Conservation (phyloP, 2,329 filamentous ascomycete species). For the Colletotrichum tofieldiae region DNA sequence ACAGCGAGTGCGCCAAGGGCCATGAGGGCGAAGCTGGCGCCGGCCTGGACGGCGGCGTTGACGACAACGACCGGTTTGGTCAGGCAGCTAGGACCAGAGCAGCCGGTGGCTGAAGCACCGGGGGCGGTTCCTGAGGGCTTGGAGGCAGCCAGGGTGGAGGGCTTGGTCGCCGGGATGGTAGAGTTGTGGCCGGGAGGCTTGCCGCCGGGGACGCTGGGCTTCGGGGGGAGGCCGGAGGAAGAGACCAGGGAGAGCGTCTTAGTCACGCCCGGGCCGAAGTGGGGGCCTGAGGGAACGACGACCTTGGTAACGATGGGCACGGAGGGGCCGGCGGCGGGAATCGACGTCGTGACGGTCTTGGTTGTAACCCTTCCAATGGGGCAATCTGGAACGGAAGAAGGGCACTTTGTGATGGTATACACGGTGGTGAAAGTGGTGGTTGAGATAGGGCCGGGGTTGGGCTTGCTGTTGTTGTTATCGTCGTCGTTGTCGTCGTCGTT, state of each 20-base stretch:
- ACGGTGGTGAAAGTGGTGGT: slow-evolving; percentile 59
- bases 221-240: neutral
- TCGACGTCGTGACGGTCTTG: slow-evolving; percentile 52
- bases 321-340: slow-evolving; percentile 8
- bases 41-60: slow-evolving; percentile 34
- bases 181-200: slow-evolving; percentile 28
- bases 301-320: slow-evolving; percentile 3
- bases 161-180: slow-evolving; percentile 11
- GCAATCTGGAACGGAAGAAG: slow-evolving; percentile 59
- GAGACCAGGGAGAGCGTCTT: slow-evolving; percentile 9
- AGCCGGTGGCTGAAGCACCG: slow-evolving; percentile 19
- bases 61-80: slow-evolving; percentile 23
- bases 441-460: slow-evolving; percentile 12
- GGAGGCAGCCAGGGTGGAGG: slow-evolving; percentile 15
- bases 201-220: slow-evolving; percentile 48
- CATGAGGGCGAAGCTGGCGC: slow-evolving; percentile 38
- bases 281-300: neutral
- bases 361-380: slow-evolving; percentile 57
- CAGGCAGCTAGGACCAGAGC: slow-evolving; percentile 28
- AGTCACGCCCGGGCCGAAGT: neutral
- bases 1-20: slow-evolving; percentile 28
- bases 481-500: slow-evolving; percentile 9
- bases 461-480: neutral
- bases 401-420: slow-evolving; percentile 71
- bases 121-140: slow-evolving; percentile 37